A percentile compares a stretch with the other conserved stretches of the same genome.
phyloP scores from a whole-genome alignment of 2,329 filamentous ascomycete species.

The Cordyceps cicadae region DNA sequence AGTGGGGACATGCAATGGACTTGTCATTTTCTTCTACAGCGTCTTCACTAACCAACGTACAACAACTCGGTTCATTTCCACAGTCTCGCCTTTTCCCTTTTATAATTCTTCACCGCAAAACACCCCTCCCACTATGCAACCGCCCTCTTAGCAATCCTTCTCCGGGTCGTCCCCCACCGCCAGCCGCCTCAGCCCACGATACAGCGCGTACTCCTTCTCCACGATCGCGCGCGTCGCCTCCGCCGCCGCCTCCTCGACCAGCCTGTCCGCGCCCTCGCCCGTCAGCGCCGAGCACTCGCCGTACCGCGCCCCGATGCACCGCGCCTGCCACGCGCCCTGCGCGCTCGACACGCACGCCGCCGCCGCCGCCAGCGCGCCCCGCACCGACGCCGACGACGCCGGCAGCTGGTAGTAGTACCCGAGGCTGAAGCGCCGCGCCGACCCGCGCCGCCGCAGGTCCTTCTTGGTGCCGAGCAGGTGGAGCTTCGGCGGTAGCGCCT shows the following conservation, averaged over 20 bases:
- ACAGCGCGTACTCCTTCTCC: constrained; percentile 9
- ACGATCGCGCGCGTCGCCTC: constrained; percentile 19
- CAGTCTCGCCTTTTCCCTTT: not conserved
- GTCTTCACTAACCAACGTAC: not conserved
- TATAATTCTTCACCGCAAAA: not conserved
- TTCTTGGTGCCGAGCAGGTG: constrained; percentile 29
- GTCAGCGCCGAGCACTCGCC: constrained; percentile 29
- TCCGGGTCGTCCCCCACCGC: not conserved
- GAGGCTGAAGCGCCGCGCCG: constrained; percentile 2
- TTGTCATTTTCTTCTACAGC: not conserved
- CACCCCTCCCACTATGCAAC: too few species aligned
- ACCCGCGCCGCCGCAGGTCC: constrained; percentile 1
- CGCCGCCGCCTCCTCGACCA: constrained; percentile 21
- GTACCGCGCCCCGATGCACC: constrained; percentile 23
- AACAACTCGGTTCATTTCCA: not conserved
- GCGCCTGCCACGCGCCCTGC: constrained; percentile 26
- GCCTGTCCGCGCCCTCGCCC: constrained; percentile 25
- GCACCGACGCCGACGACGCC: not conserved
- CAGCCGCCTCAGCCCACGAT: not conserved
- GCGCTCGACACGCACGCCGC: constrained; percentile 5
- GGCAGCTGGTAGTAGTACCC: constrained; percentile 5
- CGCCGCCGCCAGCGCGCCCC: not conserved
- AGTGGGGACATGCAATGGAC: not conserved
- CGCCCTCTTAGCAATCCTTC: too few species aligned
- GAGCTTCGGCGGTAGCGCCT: constrained; percentile 18